A percentile compares a stretch with the other conserved stretches of the same genome.
Evolutionary conservation across 2,329 filamentous ascomycete genomes (phyloP).

Genomic region (Trichoderma citrinoviride): DNA sequence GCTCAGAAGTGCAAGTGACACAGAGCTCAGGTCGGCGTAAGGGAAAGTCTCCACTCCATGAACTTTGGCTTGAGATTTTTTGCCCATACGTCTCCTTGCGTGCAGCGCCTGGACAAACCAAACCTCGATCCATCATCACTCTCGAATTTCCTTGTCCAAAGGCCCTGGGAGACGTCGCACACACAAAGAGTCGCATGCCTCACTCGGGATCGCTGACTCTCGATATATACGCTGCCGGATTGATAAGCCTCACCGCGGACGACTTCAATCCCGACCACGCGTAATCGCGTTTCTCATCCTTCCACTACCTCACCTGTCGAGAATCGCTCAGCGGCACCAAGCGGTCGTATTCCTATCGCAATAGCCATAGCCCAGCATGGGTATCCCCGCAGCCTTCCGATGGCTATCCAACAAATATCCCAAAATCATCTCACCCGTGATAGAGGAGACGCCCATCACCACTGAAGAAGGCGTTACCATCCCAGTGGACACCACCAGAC

Average conservation of each 20-base stretch:
- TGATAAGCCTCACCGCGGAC: not conserved
- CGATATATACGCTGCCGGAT: not conserved
- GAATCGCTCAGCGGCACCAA: not conserved
- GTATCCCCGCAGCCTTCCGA: constrained; percentile 91
- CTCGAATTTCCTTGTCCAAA: not conserved
- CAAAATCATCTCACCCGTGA: constrained; percentile 90
- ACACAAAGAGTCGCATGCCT: not conserved
- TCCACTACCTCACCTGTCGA: not conserved
- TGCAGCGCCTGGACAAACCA: not conserved
- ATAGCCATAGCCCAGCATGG: constrained; percentile 56
- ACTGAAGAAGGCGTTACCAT: constrained; percentile 79
- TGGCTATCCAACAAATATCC: constrained; percentile 97
- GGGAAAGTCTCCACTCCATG: too few species aligned
- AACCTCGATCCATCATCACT: not conserved
- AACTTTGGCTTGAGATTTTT: too few species aligned
- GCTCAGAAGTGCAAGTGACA: too few species aligned
- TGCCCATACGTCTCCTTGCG: not conserved
- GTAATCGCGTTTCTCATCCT: not conserved
- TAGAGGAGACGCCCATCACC: constrained; percentile 78
- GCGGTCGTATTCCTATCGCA: not conserved
- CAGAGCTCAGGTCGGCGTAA: too few species aligned
- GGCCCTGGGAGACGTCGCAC: not conserved
- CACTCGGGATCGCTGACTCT: not conserved
- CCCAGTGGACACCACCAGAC: constrained; percentile 77
- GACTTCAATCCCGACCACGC: not conserved